Base-by-base conservation (phyloP, 176 grass and related monocot genomes). In the Rhipidocladum racemiflorum region DNA sequence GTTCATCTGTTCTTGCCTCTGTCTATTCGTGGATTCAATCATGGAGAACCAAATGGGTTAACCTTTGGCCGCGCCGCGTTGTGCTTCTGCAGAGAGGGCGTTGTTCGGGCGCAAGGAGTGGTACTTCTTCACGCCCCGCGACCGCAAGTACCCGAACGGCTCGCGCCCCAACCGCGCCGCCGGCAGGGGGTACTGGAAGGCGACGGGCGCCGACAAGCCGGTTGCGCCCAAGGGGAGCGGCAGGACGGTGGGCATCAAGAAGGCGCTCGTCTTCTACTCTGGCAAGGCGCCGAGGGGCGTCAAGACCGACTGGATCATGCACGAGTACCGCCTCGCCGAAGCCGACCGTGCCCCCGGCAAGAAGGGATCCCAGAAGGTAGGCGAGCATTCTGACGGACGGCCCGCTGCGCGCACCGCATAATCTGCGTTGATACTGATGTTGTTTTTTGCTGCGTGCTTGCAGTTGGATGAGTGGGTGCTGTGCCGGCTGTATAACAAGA, bases 291-390 rank as follows among this genome's bases (percentile, higher is more conserved):
- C 92, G 2, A 80, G 83, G 72, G 89, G 92, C 34, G 23, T 89
- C 75, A 94, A 94, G 67, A 94, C 92, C 0, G 92, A 94, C 51
- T 94, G 92, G 92, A 94, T 94, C 83, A 94, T 94, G 92, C 92
- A 94, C 76, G 92, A 94, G 92, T 94, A 91, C 86, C 78, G 92
- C 13, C 53, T 94, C 80, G 83, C 89, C 28, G 76, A 84, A 21
- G 25, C 89, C 1, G 81, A 88, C 88, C 88, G 83, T 32, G 40
- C 86, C 0, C 63, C 88, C 14, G 49, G 68, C 70, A 91, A 89
- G 71, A 91, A 94, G 76, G 89, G 86, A 0, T 86, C 75, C 24
- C 86, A 87, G 21, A 94, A 87, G 76, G 91, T 93, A 81, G 24
- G 4, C 36, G 40, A 9, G 21, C 67, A 17, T 59, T 12, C 49